Evolutionary conservation across 495 filamentous ascomycete genomes (phyloP).

Genomic region (Aspergillus incahuasiensis): DNA sequence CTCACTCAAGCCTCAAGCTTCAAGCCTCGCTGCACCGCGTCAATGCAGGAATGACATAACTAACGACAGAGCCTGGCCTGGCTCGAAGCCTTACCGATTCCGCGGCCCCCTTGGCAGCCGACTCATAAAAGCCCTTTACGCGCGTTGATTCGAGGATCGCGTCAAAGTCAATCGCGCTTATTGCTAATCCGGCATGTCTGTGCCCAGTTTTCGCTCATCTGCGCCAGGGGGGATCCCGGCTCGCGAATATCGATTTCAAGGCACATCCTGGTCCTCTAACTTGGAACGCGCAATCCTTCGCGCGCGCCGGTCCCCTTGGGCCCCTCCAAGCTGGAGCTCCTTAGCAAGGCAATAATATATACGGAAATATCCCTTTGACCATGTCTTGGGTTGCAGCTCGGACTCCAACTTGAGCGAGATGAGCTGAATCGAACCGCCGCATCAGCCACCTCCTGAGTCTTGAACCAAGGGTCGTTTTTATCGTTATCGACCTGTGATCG

Average conservation of each 20-base stretch:
- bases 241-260: slow-evolving; percentile 7
- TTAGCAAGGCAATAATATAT: not conserved
- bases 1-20: not conserved
- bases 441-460: slow-evolving; percentile 25
- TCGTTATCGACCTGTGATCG: not conserved
- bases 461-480: slow-evolving; percentile 9
- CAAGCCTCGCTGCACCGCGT: not conserved
- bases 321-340: not conserved
- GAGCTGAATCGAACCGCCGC: slow-evolving; percentile 2
- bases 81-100: slow-evolving; percentile 13
- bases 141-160: slow-evolving; percentile 27
- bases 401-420: not conserved
- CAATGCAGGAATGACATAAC: slow-evolving; percentile 14
- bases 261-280: slow-evolving; percentile 1
- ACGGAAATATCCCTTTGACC: not conserved
- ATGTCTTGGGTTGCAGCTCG: not conserved
- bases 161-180: slow-evolving; percentile 24
- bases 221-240: slow-evolving; percentile 12
- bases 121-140: slow-evolving; percentile 18
- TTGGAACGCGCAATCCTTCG: slow-evolving; percentile 10
- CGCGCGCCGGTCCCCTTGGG: not conserved
- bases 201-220: slow-evolving; percentile 6
- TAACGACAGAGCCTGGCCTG: not conserved
- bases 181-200: slow-evolving; percentile 20
- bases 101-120: slow-evolving; percentile 18